Evolutionary conservation across 73 alveolate species (phyloP).

Genomic region (Loxodes magnus): DNA sequence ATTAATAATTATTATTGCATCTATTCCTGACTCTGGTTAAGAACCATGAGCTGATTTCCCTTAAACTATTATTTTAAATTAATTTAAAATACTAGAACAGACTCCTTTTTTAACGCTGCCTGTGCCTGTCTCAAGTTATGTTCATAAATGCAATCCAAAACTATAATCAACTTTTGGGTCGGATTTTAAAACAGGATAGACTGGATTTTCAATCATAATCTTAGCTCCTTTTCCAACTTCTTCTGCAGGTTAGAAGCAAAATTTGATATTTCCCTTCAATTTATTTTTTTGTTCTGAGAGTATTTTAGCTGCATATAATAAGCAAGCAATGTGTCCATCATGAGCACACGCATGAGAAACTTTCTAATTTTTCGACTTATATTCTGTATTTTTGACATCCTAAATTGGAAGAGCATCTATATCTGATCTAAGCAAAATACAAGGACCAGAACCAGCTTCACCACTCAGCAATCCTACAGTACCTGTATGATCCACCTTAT

Average conservation of each 20-base stretch:
- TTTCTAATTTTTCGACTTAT: constrained; percentile 12
- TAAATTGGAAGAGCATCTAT: constrained; percentile 20
- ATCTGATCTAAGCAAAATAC: constrained; percentile 30
- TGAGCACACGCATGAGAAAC: constrained; percentile 35
- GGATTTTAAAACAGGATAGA: constrained; percentile 13
- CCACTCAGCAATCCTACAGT: constrained; percentile 13
- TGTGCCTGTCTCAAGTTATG: not conserved
- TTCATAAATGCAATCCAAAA: constrained; percentile 15
- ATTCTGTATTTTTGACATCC: constrained; percentile 1
- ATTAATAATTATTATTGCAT: constrained; percentile 10
- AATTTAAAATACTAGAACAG: constrained; percentile 8
- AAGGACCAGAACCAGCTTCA: constrained; percentile 14
- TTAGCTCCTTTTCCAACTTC: constrained; percentile 27
- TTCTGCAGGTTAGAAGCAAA: constrained; percentile 26
- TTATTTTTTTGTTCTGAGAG: not conserved
- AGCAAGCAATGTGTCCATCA: constrained; percentile 36
- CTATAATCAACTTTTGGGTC: constrained; percentile 16
- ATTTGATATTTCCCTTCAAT: constrained; percentile 16
- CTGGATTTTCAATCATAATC: constrained; percentile 15
- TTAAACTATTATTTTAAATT: constrained; percentile 13
- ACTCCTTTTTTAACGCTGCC: constrained; percentile 4
- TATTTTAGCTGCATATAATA: constrained; percentile 15
- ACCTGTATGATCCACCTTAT: constrained; percentile 19
- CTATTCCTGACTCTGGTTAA: constrained; percentile 13
- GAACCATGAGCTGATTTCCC: constrained; percentile 31